These are phyloP conservation scores for Aaosphaeria arxii DNA, from an alignment of 2,329 filamentous ascomycete genomes.

Conservation along the genomic window DNA sequence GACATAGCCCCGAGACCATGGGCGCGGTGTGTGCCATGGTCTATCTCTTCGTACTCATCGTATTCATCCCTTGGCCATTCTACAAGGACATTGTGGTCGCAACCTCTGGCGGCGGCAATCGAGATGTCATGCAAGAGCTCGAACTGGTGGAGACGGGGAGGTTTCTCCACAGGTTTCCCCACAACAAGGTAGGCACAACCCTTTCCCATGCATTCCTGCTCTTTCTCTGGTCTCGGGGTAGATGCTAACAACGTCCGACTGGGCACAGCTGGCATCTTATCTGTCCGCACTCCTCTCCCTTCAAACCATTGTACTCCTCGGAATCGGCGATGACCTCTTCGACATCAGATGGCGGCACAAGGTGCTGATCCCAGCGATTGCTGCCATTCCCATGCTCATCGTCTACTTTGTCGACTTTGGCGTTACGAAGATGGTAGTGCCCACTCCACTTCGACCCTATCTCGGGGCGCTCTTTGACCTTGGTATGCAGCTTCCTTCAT, in stretches of 20 bases:
- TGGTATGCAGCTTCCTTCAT: conserved; percentile 31
- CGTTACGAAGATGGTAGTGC: conserved; percentile 92
- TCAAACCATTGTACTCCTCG: conserved; percentile 85
- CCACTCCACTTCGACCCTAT: conserved; percentile 78
- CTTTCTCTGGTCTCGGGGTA: not conserved
- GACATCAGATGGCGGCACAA: conserved; percentile 99
- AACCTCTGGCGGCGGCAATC: conserved; percentile 88
- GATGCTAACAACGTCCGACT: not conserved
- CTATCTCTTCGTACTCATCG: conserved; percentile 82
- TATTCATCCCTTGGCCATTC: conserved; percentile 95
- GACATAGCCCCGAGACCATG: conserved; percentile 81
- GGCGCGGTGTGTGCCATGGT: conserved; percentile 89
- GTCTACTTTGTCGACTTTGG: conserved; percentile 99
- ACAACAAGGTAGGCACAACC: conserved; percentile 69
- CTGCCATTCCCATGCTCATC: conserved; percentile 87
- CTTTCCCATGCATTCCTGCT: not conserved
- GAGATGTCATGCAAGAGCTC: conserved; percentile 75
- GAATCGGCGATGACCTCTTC: conserved; percentile 92
- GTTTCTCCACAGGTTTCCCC: conserved; percentile 86
- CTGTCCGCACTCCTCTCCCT: conserved; percentile 91
- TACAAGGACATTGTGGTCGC: conserved; percentile 97
- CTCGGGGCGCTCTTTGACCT: conserved; percentile 83
- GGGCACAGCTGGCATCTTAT: conserved; percentile 78
- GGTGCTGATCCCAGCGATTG: conserved; percentile 94
- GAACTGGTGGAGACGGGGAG: conserved; percentile 77